Conservation (phyloP, 2,329 filamentous ascomycete species). For the Fusarium protoensiforme region DNA sequence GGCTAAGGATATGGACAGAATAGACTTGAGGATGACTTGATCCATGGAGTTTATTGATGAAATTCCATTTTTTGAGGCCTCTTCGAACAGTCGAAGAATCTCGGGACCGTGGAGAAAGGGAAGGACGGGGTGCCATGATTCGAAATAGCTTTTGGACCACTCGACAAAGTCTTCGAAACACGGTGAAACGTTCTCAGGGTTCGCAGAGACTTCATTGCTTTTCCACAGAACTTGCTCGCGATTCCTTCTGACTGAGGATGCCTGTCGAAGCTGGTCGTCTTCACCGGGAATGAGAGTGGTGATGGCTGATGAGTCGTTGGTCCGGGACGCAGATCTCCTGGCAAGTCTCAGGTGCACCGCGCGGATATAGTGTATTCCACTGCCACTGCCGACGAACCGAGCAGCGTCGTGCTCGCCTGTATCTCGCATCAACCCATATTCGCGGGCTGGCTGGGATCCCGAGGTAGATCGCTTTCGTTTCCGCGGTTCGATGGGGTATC, state of each 20-base stretch:
- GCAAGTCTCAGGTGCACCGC: constrained; percentile 62
- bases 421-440: constrained; percentile 61
- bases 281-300: constrained; percentile 64
- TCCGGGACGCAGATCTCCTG: constrained; percentile 36
- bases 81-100: constrained; percentile 59
- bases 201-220: constrained; percentile 46
- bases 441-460: constrained; percentile 42
- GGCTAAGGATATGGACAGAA: constrained; percentile 64
- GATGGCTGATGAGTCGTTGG: constrained; percentile 25
- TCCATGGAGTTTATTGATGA: constrained; percentile 49
- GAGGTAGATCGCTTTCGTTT: constrained; percentile 46
- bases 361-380: constrained; percentile 69
- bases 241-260: constrained; percentile 12
- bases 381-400: constrained; percentile 67
- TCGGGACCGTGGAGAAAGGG: constrained; percentile 67
- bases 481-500: constrained; percentile 33
- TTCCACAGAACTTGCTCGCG: constrained; percentile 47
- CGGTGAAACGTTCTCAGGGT: constrained; percentile 3
- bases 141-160: constrained; percentile 65
- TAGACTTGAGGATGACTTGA: constrained; percentile 57
- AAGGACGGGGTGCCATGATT: constrained; percentile 67
- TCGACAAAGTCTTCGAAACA: constrained; percentile 60
- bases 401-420: constrained; percentile 57
- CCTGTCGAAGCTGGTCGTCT: constrained; percentile 60
- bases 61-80: constrained; percentile 48